Evolutionary conservation across 495 filamentous ascomycete genomes (phyloP).

Genomic region (Articulospora tetracladia): DNA sequence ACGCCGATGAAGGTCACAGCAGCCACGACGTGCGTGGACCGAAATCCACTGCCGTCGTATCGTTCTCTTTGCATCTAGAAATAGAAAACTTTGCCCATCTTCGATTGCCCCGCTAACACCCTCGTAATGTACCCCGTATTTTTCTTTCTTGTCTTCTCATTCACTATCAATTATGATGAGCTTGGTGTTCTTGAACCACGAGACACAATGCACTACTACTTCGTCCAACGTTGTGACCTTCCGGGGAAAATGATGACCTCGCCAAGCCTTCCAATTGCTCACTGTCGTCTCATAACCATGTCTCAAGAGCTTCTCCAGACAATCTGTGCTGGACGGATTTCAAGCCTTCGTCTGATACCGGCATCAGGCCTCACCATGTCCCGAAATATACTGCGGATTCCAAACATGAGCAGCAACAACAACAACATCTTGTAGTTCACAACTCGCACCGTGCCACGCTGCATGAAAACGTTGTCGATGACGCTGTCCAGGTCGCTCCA

Average conservation of each 20-base stretch:
- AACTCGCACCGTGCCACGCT: background rate
- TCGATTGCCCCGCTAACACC: background rate
- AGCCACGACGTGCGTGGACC: background rate
- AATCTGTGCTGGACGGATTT: background rate
- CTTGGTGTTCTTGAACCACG: background rate
- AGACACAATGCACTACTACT: too few species aligned
- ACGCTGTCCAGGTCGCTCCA: background rate
- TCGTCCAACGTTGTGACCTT: too few species aligned
- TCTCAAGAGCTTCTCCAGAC: slow-evolving; percentile 4
- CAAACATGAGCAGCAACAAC: too few species aligned
- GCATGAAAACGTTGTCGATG: background rate
- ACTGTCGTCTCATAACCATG: slow-evolving; percentile 13
- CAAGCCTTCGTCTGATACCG: background rate
- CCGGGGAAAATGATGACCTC: background rate
- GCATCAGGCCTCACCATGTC: background rate
- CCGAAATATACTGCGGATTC: background rate
- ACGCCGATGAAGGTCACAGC: background rate
- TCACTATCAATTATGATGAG: background rate
- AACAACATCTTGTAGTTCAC: background rate
- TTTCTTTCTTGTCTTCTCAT: background rate
- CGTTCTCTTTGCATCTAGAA: background rate
- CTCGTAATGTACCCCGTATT: too few species aligned
- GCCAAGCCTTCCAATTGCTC: background rate
- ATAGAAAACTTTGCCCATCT: background rate
- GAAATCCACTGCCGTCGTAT: background rate